Evolutionary conservation across 805 yeast genomes (phyloP).

Genomic region (Wickerhamomyces mucosus): DNA sequence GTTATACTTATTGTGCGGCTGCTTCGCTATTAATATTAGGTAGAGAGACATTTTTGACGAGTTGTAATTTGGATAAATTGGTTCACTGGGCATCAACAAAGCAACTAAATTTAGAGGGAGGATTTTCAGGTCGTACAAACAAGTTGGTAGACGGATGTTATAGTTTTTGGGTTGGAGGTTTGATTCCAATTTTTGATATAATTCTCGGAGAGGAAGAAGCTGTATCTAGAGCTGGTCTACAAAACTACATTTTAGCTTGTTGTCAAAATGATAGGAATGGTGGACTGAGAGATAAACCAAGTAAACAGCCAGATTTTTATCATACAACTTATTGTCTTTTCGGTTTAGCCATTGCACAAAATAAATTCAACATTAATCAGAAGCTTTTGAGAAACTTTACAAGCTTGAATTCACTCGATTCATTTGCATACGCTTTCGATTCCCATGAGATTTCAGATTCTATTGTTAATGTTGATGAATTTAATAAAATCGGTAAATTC

Average conservation of each 20-base stretch:
- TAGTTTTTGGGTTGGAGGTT: constrained; percentile 90
- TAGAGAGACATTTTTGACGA: constrained; percentile 21
- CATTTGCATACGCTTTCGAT: constrained; percentile 6
- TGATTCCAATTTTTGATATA: constrained; percentile 53
- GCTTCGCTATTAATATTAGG: constrained; percentile 47
- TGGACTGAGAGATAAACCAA: constrained; percentile 88
- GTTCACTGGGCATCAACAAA: constrained; percentile 61
- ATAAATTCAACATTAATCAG: constrained; percentile 6
- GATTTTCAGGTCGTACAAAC: constrained; percentile 83
- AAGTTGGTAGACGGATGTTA: constrained; percentile 96
- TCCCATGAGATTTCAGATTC: constrained; percentile 2
- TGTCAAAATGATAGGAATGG: constrained; percentile 55
- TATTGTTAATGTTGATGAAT: constrained; percentile 13
- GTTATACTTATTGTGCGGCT: constrained; percentile 86
- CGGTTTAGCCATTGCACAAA: constrained; percentile 43
- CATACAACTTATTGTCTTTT: constrained; percentile 81
- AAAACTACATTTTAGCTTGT: constrained; percentile 61
- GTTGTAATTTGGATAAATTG: constrained; percentile 39
- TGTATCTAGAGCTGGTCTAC: constrained; percentile 48
- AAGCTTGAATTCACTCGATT: constrained; percentile 2
- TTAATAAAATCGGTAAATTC: constrained; percentile 22
- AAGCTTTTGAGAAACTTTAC: constrained; percentile 1
- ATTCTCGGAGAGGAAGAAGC: constrained; percentile 27
- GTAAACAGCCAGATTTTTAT: constrained; percentile 69
- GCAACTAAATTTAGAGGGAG: constrained; percentile 73